Percentiles rank a stretch among this genome's conserved stretches.
Conservation (phyloP, 139 green algal species). For the Pycnococcus provasolii region DNA sequence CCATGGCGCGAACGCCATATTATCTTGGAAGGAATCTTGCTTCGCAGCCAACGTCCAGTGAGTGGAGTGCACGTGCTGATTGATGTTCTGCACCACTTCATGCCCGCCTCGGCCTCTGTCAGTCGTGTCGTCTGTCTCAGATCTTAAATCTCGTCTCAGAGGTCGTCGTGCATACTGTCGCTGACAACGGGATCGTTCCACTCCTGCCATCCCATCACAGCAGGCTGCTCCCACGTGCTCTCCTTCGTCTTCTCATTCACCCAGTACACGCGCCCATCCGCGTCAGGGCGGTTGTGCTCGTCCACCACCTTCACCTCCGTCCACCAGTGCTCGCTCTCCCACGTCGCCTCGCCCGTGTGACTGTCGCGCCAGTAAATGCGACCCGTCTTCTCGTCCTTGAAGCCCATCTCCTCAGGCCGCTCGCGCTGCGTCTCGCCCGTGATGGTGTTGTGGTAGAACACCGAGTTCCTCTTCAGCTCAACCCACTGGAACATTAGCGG, state of each 20-base stretch:
- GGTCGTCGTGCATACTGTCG: too few species aligned
- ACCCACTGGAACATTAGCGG: slow-evolving; percentile 4
- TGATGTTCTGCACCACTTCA: too few species aligned
- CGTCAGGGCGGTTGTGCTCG: not conserved
- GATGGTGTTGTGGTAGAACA: slow-evolving; percentile 10
- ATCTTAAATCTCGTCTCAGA: too few species aligned
- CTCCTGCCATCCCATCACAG: slow-evolving; percentile 6
- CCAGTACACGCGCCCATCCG: not conserved
- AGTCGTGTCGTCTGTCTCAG: too few species aligned
- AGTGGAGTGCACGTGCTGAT: too few species aligned
- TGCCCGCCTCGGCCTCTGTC: too few species aligned
- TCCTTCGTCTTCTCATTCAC: slow-evolving; percentile 23
- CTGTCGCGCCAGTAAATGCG: slow-evolving; percentile 15
- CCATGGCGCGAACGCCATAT: too few species aligned
- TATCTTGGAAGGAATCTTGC: too few species aligned
- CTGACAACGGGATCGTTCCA: not conserved
- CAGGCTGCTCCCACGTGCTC: slow-evolving; percentile 11
- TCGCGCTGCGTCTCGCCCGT: slow-evolving; percentile 7
- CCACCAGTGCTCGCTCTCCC: slow-evolving; percentile 15
- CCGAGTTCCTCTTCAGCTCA: not conserved
- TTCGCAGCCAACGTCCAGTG: too few species aligned
- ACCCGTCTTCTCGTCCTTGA: slow-evolving; percentile 8
- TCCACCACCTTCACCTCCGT: slow-evolving; percentile 4
- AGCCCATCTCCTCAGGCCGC: slow-evolving; percentile 3
- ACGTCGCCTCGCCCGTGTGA: slow-evolving; percentile 6